A percentile compares a stretch with the other conserved stretches of the same genome.
Evolutionary conservation across 179 eudicot genomes (phyloP).

Genomic region (Heliamphora pulchella): DNA sequence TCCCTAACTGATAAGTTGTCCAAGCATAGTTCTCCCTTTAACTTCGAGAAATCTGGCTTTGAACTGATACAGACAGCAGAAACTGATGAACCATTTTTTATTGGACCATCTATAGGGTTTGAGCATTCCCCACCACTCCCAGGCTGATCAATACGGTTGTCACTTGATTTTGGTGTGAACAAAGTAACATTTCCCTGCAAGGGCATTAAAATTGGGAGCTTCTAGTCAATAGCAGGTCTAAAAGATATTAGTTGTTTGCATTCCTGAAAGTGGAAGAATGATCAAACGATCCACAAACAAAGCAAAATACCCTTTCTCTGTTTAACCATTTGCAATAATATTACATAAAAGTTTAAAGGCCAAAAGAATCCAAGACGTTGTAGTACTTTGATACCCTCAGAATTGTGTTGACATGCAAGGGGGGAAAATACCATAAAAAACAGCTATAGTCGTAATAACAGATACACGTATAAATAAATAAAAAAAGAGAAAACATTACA

Average conservation of each 20-base stretch:
- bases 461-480: neutral
- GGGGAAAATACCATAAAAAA: neutral
- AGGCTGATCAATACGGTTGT: conserved; percentile 24
- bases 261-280: conserved; percentile 12
- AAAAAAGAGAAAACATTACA: neutral
- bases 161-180: conserved; percentile 24
- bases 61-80: conserved; percentile 27
- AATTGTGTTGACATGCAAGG: neutral
- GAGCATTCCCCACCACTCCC: conserved; percentile 30
- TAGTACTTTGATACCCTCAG: neutral
- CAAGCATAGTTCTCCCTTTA: conserved; percentile 71
- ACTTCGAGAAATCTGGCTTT: conserved; percentile 69
- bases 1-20: conserved; percentile 71
- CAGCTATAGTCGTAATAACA: too few relatives aligned
- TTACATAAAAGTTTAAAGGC: neutral
- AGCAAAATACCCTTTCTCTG: conserved; percentile 10
- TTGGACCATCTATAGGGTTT: conserved; percentile 25
- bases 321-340: conserved; percentile 15
- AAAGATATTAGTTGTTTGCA: neutral
- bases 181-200: conserved; percentile 39
- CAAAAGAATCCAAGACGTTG: neutral
- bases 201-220: conserved; percentile 15
- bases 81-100: conserved; percentile 27
- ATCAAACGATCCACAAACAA: conserved; percentile 12
- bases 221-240: conserved; percentile 9